These are phyloP conservation scores for Phytopythium sindhum DNA, from an alignment of 352 stramenopile species.

Conservation along the genomic window DNA sequence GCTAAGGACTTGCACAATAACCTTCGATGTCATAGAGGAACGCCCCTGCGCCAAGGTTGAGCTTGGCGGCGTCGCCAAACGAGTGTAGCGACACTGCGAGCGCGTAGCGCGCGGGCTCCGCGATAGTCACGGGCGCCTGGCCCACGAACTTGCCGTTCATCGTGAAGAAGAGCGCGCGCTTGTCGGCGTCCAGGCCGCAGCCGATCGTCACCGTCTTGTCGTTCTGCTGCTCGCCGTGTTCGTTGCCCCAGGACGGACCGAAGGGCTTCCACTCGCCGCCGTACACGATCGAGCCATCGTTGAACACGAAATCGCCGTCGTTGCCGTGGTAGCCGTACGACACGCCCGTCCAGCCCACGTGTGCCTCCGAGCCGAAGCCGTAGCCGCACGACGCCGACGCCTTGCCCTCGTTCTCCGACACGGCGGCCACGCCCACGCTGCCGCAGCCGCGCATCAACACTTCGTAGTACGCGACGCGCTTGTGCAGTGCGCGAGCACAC, in stretches of 20 bases:
- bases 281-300: conserved; percentile 64
- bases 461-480: conserved; percentile 74
- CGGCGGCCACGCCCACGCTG: conserved; percentile 70
- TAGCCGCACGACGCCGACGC: conserved; percentile 30
- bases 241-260: conserved; percentile 61
- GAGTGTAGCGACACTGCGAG: conserved; percentile 76
- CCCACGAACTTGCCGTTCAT: conserved; percentile 70
- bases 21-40: conserved; percentile 83
- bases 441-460: conserved; percentile 67
- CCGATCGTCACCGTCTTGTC: conserved; percentile 49
- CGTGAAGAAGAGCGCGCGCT: conserved; percentile 74
- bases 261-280: conserved; percentile 71
- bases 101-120: conserved; percentile 52
- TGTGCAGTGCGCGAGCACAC: conserved; percentile 50
- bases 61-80: conserved; percentile 61
- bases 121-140: conserved; percentile 32
- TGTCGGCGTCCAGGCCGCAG: conserved; percentile 62
- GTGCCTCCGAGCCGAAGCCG: conserved; percentile 77
- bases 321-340: conserved; percentile 86
- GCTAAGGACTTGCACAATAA: conserved; percentile 87
- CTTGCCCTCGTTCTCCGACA: conserved; percentile 33
- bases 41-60: conserved; percentile 69
- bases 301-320: conserved; percentile 83
- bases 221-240: conserved; percentile 14
- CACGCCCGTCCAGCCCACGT: conserved; percentile 79